These are phyloP conservation scores for Meira nashicola DNA, from an alignment of 1,284 basidiomycete genomes.

Conservation along the genomic window DNA sequence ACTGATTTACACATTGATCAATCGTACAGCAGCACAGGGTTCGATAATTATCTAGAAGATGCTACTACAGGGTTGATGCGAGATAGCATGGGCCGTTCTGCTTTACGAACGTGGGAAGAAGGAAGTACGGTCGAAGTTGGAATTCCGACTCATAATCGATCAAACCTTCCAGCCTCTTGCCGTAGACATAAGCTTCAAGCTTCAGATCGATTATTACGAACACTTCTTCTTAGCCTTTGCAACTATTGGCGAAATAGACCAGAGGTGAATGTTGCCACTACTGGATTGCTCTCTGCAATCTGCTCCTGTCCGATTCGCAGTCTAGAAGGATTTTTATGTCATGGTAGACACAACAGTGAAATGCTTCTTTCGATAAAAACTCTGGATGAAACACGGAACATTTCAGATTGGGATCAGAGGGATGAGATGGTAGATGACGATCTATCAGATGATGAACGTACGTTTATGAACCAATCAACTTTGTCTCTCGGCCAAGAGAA, in stretches of 20 bases:
- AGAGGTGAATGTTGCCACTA: constrained; percentile 81
- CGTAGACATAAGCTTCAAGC: constrained; percentile 65
- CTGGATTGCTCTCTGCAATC: constrained; percentile 71
- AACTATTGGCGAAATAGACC: constrained; percentile 79
- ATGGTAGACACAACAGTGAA: constrained; percentile 6
- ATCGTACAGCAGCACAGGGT: constrained; percentile 70
- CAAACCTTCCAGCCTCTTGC: neutral
- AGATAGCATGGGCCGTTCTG: constrained; percentile 27
- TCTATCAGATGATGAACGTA: constrained; percentile 51
- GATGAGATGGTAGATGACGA: constrained; percentile 60
- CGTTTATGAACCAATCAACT: neutral
- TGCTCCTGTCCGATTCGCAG: constrained; percentile 78
- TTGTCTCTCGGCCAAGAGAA: neutral
- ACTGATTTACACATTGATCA: neutral
- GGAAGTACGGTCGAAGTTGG: neutral
- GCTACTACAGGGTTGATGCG: constrained; percentile 60
- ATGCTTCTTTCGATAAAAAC: neutral
- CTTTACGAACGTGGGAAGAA: constrained; percentile 13
- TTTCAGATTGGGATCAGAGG: neutral
- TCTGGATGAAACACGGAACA: too few relatives aligned
- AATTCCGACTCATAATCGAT: neutral
- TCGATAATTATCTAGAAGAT: constrained; percentile 76
- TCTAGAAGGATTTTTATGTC: constrained; percentile 73
- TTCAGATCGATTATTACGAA: constrained; percentile 70
- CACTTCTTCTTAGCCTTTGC: constrained; percentile 67